Percentiles rank a stretch among this genome's conserved stretches.
Evolutionary conservation across 2,329 filamentous ascomycete genomes (phyloP).

Genomic region (Fusarium compactum): DNA sequence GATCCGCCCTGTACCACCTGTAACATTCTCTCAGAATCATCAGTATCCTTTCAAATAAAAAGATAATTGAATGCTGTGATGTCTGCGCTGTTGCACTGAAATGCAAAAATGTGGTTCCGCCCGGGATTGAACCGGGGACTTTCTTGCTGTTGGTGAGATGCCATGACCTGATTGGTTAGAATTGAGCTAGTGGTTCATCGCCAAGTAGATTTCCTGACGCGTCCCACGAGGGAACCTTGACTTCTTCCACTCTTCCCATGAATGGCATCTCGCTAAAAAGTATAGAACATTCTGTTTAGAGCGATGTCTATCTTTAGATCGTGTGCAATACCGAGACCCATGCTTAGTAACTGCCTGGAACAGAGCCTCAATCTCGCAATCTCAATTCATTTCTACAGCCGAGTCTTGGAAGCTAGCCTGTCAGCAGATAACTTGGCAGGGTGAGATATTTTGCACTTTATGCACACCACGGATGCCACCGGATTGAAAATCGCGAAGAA

Average conservation of each 20-base stretch:
- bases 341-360: background rate
- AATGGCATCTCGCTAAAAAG: background rate
- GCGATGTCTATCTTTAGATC: background rate
- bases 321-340: background rate
- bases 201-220: background rate
- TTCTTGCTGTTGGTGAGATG: constrained; percentile 14
- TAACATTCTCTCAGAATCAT: accelerated
- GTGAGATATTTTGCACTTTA: too few relatives aligned
- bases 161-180: background rate
- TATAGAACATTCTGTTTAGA: background rate
- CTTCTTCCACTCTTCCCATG: background rate
- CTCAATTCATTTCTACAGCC: background rate
- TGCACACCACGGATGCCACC: too few relatives aligned
- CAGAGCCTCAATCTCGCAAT: background rate
- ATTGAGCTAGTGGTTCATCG: background rate
- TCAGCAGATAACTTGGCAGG: background rate
- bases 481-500: background rate
- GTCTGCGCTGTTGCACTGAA: background rate
- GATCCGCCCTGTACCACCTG: background rate
- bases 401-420: background rate
- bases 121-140: constrained; percentile 16
- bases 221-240: background rate
- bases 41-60: background rate
- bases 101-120: constrained; percentile 15
- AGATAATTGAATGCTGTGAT: background rate